A percentile compares a stretch with the other conserved stretches of the same genome.
Conservation (phyloP, 140 eudicot genomes). For the Anethum foeniculum region DNA sequence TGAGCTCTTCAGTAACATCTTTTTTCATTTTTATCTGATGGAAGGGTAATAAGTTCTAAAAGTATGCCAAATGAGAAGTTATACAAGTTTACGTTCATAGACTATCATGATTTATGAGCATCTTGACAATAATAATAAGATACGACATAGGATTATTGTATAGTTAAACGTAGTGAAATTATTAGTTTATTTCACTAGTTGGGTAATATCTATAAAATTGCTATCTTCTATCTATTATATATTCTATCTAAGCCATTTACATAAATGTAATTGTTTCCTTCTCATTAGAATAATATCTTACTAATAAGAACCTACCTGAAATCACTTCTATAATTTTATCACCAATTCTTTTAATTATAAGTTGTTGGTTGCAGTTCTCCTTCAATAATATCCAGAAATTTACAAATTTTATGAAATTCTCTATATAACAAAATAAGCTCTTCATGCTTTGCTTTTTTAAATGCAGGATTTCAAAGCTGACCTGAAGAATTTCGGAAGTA, state of each 20-base stretch:
- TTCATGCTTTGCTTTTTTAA: background rate
- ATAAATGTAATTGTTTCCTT: background rate
- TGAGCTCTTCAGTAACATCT: background rate
- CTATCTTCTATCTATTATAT: background rate
- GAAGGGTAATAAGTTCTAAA: background rate
- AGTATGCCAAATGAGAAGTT: background rate
- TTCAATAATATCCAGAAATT: background rate
- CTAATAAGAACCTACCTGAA: background rate
- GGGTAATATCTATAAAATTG: background rate
- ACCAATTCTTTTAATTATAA: background rate
- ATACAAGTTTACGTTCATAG: background rate
- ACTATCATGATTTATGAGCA: background rate
- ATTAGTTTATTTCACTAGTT: background rate
- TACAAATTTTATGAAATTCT: background rate
- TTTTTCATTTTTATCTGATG: background rate
- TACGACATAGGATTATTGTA: background rate
- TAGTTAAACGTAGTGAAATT: background rate
- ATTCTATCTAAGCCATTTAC: background rate
- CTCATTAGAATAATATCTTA: background rate
- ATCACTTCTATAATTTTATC: background rate
- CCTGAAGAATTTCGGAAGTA: constrained; percentile 61
- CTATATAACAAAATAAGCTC: background rate
- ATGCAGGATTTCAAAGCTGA: constrained; percentile 52
- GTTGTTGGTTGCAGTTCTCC: background rate
- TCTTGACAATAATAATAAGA: background rate